phyloP scores from a whole-genome alignment of 2,329 filamentous ascomycete genomes.

The Venturia carpophila region DNA sequence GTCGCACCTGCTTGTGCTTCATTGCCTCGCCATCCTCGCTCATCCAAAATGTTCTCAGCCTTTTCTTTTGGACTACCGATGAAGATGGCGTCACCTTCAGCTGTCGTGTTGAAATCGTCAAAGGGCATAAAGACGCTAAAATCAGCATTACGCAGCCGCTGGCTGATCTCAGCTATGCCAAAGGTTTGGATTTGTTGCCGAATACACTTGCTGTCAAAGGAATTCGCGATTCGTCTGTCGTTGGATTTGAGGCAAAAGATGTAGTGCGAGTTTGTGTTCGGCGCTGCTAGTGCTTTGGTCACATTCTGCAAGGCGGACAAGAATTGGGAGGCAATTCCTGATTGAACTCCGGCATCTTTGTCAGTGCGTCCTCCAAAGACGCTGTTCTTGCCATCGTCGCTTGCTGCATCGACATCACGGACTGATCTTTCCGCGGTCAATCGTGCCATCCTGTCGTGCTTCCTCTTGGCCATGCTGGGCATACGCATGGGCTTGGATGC shows the following conservation, averaged over 20 bases:
- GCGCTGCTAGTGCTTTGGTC: constrained; percentile 72
- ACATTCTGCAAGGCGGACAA: constrained; percentile 83
- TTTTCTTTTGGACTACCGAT: constrained; percentile 91
- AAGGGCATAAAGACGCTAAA: constrained; percentile 96
- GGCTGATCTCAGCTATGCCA: constrained; percentile 94
- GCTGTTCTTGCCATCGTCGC: constrained; percentile 35
- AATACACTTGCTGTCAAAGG: constrained; percentile 98
- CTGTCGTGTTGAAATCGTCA: constrained; percentile 85
- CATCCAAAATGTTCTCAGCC: constrained; percentile 81
- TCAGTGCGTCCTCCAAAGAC: constrained; percentile 28
- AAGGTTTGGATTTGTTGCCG: constrained; percentile 90
- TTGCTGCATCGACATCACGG: constrained; percentile 21
- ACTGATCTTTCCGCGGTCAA: constrained; percentile 33
- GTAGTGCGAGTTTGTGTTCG: constrained; percentile 88
- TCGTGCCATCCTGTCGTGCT: constrained; percentile 49
- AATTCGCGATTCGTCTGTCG: constrained; percentile 91
- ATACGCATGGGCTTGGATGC: constrained; percentile 90
- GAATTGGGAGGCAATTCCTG: constrained; percentile 90
- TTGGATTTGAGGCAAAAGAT: constrained; percentile 97
- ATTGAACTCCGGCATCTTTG: constrained; percentile 46
- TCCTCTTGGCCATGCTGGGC: constrained; percentile 84
- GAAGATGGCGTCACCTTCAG: constrained; percentile 62
- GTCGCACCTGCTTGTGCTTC: constrained; percentile 87
- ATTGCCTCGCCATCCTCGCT: constrained; percentile 84
- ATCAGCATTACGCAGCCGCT: constrained; percentile 83